Conservation (phyloP, 108 stramenopile species). For the Epipyxis sp. region DNA sequence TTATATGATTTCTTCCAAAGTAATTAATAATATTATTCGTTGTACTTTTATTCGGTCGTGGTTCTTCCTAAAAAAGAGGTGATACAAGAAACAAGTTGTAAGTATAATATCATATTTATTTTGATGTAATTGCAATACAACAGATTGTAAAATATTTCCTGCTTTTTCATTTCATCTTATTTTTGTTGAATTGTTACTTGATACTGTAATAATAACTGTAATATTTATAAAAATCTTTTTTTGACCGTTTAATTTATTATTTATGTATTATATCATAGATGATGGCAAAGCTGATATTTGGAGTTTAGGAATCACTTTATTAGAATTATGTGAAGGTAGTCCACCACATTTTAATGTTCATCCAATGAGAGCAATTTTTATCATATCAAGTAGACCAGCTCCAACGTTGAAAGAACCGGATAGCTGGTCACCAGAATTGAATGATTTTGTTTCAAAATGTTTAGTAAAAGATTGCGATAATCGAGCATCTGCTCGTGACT, state of each 20-base stretch:
- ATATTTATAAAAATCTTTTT: no score
- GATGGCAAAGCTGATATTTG: slow-evolving; percentile 96
- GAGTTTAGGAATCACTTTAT: slow-evolving; percentile 89
- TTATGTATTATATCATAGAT: slow-evolving; percentile 38
- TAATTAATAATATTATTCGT: background rate
- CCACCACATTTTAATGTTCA: slow-evolving; percentile 94
- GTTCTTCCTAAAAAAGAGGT: slow-evolving; percentile 50
- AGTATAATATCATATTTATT: background rate
- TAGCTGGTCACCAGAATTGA: slow-evolving; percentile 50
- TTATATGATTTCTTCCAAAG: slow-evolving; percentile 10
- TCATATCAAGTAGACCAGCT: slow-evolving; percentile 58
- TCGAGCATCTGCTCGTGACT: slow-evolving; percentile 22
- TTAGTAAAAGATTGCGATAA: slow-evolving; percentile 47
- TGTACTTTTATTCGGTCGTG: background rate
- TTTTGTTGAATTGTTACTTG: no score
- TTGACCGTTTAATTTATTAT: background rate
- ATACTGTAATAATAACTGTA: no score
- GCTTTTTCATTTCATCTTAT: no score
- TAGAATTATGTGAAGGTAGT: slow-evolving; percentile 95
- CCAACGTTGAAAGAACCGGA: slow-evolving; percentile 53
- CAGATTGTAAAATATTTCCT: no score
- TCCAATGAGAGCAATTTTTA: slow-evolving; percentile 68
- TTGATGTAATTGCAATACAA: no score
- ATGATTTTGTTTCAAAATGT: slow-evolving; percentile 44
- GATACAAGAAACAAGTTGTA: slow-evolving; percentile 78